These are phyloP conservation scores for Stemphylium vesicarium DNA, from an alignment of 2,329 filamentous ascomycete genomes.

Conservation along the genomic window DNA sequence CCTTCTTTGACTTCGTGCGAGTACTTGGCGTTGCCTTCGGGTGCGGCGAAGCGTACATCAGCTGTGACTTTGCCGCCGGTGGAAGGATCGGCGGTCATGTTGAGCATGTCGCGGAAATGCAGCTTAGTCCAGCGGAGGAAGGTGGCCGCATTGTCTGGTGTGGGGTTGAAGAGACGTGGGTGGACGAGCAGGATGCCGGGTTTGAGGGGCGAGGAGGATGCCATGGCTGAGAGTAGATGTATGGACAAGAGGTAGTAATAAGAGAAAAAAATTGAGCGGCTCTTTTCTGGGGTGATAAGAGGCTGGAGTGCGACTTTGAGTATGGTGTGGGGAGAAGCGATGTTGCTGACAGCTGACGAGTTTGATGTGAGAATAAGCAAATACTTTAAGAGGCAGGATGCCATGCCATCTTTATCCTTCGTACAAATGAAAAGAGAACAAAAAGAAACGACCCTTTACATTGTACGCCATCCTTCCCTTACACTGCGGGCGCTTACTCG, in stretches of 20 bases:
- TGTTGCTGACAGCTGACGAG: background rate
- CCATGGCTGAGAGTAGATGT: too few species aligned
- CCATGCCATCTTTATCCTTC: too few species aligned
- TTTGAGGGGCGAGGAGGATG: background rate
- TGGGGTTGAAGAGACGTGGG: constrained; percentile 14
- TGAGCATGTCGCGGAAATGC: constrained; percentile 28
- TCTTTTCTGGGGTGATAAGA: too few species aligned
- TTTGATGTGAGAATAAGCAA: background rate
- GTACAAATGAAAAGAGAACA: too few species aligned
- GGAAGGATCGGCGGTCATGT: background rate
- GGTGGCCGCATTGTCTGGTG: background rate
- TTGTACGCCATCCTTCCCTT: too few species aligned
- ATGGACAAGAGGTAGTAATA: too few species aligned
- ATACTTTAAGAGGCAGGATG: too few species aligned
- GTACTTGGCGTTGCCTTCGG: background rate
- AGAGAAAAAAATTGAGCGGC: too few species aligned
- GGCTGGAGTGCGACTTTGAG: too few species aligned
- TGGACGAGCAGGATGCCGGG: constrained; percentile 23
- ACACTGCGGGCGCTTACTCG: background rate
- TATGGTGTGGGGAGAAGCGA: background rate
- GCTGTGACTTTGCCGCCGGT: background rate
- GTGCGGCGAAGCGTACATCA: background rate
- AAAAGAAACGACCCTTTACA: too few species aligned
- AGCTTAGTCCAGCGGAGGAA: constrained; percentile 31
- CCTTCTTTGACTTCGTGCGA: background rate